Percentiles rank a stretch among this genome's conserved stretches.
These are phyloP conservation scores for Geotrichum europaeum DNA, from an alignment of 1,139 yeast species.

Conservation along the genomic window DNA sequence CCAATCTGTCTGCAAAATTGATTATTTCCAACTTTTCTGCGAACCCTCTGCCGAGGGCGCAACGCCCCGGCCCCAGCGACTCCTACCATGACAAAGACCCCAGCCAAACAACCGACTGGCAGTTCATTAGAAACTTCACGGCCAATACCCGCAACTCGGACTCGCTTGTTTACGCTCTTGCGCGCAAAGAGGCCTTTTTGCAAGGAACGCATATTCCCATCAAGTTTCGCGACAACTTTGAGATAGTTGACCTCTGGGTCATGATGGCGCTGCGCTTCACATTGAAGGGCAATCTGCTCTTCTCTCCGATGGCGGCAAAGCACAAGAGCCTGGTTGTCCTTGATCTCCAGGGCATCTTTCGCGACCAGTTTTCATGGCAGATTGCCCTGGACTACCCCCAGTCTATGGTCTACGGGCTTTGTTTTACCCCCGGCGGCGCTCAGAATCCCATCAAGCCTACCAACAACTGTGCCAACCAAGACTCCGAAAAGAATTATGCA, in stretches of 20 bases:
- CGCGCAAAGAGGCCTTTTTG: conserved; percentile 33
- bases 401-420: conserved; percentile 33
- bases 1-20: not conserved
- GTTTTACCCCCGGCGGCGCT: conserved; percentile 16
- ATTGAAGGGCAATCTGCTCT: conserved; percentile 25
- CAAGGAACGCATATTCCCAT: conserved; percentile 24
- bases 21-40: not conserved
- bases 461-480: not conserved
- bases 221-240: conserved; percentile 13
- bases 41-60: not conserved
- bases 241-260: conserved; percentile 32
- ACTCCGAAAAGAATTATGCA: not conserved
- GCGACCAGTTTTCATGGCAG: conserved; percentile 40
- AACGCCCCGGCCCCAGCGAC: not conserved
- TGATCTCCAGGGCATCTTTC: conserved; percentile 32
- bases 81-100: conserved; percentile 29
- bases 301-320: conserved; percentile 14
- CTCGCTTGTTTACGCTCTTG: conserved; percentile 30
- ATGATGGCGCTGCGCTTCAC: conserved; percentile 32
- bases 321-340: conserved; percentile 18
- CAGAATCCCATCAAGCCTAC: not conserved
- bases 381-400: conserved; percentile 37
- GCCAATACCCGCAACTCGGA: conserved; percentile 29
- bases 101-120: conserved; percentile 19
- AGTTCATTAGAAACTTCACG: conserved; percentile 20